These are phyloP conservation scores for Carex cristatella DNA, from an alignment of 176 grass and related monocot genomes.

Conservation along the genomic window DNA sequence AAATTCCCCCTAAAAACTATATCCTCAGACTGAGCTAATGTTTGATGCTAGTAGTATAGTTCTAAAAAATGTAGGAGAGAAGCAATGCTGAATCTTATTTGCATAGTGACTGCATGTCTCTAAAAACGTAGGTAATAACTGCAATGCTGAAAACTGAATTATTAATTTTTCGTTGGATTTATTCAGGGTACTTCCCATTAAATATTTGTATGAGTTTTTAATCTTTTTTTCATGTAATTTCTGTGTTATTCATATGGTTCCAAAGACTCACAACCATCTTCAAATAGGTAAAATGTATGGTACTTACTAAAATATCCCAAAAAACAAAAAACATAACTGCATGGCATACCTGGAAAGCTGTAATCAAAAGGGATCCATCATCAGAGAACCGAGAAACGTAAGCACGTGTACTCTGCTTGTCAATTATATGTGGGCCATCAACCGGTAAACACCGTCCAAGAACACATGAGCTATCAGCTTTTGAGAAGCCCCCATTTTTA, in stretches of 20 bases:
- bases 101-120: not conserved
- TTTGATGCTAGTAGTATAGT: not conserved
- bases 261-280: not conserved
- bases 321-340: not conserved
- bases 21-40: not conserved
- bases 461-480: conserved; percentile 52
- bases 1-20: not conserved
- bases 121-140: not conserved
- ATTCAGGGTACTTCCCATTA: too few species aligned
- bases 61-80: not conserved
- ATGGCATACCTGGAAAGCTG: conserved; percentile 66
- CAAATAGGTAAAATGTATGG: not conserved
- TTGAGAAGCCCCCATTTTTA: conserved; percentile 56
- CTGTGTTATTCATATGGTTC: too few species aligned
- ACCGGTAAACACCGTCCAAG: conserved; percentile 57
- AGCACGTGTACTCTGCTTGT: conserved; percentile 53
- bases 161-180: too few species aligned
- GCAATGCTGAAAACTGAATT: not conserved
- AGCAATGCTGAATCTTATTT: not conserved
- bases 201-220: too few species aligned
- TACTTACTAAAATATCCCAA: not conserved
- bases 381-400: conserved; percentile 84
- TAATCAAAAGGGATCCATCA: conserved; percentile 71
- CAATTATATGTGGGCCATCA: conserved; percentile 38
- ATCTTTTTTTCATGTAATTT: too few species aligned